phyloP scores from a whole-genome alignment of 2,329 filamentous ascomycete genomes.

The Pseudogymnoascus sp. region DNA sequence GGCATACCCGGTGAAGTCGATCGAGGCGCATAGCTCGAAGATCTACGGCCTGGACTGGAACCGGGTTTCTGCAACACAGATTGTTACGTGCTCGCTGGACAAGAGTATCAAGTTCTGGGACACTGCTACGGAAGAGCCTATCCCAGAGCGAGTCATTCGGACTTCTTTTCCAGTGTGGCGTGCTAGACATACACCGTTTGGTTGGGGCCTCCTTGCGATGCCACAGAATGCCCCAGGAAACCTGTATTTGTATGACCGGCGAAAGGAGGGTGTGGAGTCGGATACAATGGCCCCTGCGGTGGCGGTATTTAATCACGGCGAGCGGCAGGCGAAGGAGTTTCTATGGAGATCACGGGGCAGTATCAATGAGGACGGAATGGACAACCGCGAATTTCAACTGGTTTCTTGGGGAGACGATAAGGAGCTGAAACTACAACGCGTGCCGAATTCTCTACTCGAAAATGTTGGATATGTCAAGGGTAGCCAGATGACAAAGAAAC shows the following conservation, averaged over 20 bases:
- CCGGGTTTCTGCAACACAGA: conserved; percentile 58
- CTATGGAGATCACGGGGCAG: conserved; percentile 75
- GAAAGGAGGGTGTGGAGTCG: conserved; percentile 35
- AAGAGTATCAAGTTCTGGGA: conserved; percentile 94
- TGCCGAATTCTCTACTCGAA: conserved; percentile 55
- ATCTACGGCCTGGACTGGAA: conserved; percentile 97
- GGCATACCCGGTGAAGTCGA: conserved; percentile 69
- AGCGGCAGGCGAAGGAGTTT: conserved; percentile 77
- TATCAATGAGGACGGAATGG: conserved; percentile 57
- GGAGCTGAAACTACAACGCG: conserved; percentile 67
- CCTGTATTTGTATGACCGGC: conserved; percentile 73
- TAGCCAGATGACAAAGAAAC: conserved; percentile 49
- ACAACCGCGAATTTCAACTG: conserved; percentile 83
- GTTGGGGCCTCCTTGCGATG: conserved; percentile 79
- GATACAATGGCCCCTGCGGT: conserved; percentile 42
- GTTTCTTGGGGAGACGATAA: conserved; percentile 90
- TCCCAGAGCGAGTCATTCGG: conserved; percentile 66
- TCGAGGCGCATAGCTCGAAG: conserved; percentile 82
- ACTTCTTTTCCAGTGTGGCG: conserved; percentile 87
- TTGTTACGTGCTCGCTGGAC: conserved; percentile 85
- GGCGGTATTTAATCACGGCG: conserved; percentile 50
- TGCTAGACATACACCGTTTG: conserved; percentile 85
- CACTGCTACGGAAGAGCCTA: conserved; percentile 52
- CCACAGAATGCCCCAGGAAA: conserved; percentile 81
- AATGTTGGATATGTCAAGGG: conserved; percentile 68